These are phyloP conservation scores for Blastocladiella emersonii DNA, from an alignment of 371 early-diverging fungal genomes.

Conservation along the genomic window DNA sequence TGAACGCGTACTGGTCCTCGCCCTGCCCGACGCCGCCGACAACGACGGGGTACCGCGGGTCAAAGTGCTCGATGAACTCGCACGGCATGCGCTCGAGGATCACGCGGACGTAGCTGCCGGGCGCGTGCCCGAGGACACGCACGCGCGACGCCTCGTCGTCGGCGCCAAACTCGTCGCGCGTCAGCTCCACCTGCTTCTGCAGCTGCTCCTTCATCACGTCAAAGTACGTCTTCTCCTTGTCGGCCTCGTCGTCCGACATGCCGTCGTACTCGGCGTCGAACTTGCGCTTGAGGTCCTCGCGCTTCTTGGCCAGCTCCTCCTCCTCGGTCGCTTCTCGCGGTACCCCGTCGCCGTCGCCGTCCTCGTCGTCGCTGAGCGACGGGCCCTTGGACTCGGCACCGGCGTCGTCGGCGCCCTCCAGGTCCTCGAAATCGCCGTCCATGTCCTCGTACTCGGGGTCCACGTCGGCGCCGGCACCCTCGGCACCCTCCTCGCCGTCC, in stretches of 20 bases:
- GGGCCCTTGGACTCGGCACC: conserved; percentile 12
- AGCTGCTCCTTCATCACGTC: conserved; percentile 78
- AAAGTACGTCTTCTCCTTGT: conserved; percentile 57
- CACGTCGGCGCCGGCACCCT: conserved; percentile 30
- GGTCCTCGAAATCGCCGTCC: conserved; percentile 31
- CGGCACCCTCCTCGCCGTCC: conserved; percentile 27
- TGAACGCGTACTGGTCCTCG: conserved; percentile 83
- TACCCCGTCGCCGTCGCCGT: conserved; percentile 15
- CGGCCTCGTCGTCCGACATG: conserved; percentile 49
- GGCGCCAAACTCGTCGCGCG: conserved; percentile 71
- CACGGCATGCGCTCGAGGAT: conserved; percentile 75
- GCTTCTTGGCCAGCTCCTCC: conserved; percentile 61
- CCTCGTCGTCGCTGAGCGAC: conserved; percentile 9
- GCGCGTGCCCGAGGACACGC: conserved; percentile 67
- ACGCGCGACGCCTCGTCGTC: conserved; percentile 61
- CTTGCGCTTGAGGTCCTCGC: conserved; percentile 76
- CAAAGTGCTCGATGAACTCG: conserved; percentile 84
- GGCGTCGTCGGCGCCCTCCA: conserved; percentile 23
- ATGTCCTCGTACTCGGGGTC: conserved; percentile 86
- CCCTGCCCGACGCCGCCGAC: conserved; percentile 76
- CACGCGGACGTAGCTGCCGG: conserved; percentile 87
- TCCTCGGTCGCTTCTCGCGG: conserved; percentile 19
- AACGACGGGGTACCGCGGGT: conserved; percentile 73
- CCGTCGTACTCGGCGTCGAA: conserved; percentile 81
- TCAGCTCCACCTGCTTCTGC: conserved; percentile 60